Evolutionary conservation across 2,329 filamentous ascomycete species (phyloP), one percentile per base, ranked within the genome.

Genomic region (Myotisia sp.): DNA sequence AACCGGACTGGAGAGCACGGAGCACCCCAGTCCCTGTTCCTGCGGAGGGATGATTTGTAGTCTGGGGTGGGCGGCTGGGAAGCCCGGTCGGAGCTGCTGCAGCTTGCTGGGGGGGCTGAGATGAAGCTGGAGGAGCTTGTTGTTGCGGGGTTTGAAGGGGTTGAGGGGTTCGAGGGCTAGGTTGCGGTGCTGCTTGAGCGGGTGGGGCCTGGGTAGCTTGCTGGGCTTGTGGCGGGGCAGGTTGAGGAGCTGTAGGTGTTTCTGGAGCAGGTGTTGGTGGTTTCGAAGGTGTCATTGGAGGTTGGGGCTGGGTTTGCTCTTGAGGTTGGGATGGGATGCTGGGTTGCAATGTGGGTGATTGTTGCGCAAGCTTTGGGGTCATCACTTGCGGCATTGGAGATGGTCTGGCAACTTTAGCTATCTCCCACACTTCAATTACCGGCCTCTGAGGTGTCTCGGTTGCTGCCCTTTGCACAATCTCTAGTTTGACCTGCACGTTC

Each of bases 401-500:
- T 16, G 30, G 36, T 20, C 36, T 35, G 12, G 74, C 70, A 34
- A 60, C 64, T 57, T 87, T 86, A 0, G 79, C 85, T 35, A 81
- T 62, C 42, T 79, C 75, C 81, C 83, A 94, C 0, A 94, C 86
- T 55, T 94, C 85, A 6, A 64, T 71, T 3, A 95, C 84, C 0
- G 85, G 74, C 51, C 75, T 76, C 47, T 87, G 68, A 0, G 87
- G 87, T 1, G 86, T 94, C 30, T 92, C 79, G n/a, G 68, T 69
- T 0, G 79, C 84, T 8, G 87, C 86, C 29, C 74, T 80, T 49
- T 85, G 71, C 3, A 95, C 80, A 1, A 90, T 73, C 1, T 71
- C 70, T 20, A 92, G 60, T 60, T 90, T 92, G 3, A 78, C 80
- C 33, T 67, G 67, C 0, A 76, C 72, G 6, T 63, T 60, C 41